These are phyloP conservation scores for Oryza nivara DNA, from an alignment of 176 grass and related monocot species.

Conservation along the genomic window DNA sequence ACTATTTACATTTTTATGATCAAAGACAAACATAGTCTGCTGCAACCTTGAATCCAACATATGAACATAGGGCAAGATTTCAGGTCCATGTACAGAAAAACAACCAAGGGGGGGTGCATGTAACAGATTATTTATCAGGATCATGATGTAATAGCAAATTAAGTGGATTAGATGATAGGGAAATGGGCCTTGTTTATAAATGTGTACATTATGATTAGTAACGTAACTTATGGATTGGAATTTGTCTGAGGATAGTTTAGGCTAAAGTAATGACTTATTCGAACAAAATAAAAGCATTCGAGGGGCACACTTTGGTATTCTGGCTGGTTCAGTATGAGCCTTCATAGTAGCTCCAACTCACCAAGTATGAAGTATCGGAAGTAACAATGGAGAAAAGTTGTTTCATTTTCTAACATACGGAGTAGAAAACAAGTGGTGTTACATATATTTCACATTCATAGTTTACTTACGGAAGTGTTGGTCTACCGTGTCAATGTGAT, in stretches of 20 bases:
- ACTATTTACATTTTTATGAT: neutral
- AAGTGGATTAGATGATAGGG: neutral
- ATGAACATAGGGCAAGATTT: neutral
- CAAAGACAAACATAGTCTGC: neutral
- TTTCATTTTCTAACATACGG: neutral
- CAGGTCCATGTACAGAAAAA: neutral
- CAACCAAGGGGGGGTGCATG: neutral
- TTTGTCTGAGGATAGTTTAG: neutral
- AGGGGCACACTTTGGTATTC: constrained; percentile 18
- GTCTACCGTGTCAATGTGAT: neutral
- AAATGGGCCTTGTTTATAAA: neutral
- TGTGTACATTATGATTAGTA: neutral
- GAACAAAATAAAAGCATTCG: neutral
- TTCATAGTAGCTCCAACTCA: neutral
- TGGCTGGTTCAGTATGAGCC: neutral
- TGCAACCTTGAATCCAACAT: neutral
- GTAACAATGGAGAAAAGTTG: neutral
- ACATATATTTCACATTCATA: constrained; percentile 17
- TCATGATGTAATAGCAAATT: too few species aligned
- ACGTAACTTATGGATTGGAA: neutral
- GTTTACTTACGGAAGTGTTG: neutral
- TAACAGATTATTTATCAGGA: too few species aligned
- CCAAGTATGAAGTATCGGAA: neutral
- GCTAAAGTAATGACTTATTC: neutral
- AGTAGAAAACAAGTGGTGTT: neutral